Percentiles rank a stretch among this genome's conserved stretches.
Conservation (phyloP, 306 rosid species). For the Rosa lucieae region DNA sequence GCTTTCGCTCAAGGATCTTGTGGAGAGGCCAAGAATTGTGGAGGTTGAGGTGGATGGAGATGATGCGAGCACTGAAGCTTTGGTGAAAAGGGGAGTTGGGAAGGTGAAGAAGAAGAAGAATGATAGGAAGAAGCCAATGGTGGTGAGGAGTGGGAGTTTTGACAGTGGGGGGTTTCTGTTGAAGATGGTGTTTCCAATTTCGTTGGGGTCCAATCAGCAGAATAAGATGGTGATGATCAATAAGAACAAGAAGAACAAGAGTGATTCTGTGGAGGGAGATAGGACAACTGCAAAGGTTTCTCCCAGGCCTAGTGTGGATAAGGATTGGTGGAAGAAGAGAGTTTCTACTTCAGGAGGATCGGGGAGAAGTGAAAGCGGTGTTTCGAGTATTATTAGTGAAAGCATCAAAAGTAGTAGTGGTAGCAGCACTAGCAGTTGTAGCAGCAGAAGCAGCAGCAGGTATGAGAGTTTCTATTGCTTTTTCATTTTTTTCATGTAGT, state of each 20-base stretch:
- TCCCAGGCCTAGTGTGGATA: constrained; percentile 54
- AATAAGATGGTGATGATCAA: neutral
- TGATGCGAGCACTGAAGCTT: constrained; percentile 15
- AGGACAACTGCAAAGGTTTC: constrained; percentile 51
- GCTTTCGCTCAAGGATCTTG: constrained; percentile 82
- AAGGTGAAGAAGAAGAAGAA: constrained; percentile 26
- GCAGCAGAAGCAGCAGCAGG: constrained; percentile 58
- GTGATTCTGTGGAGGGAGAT: constrained; percentile 20
- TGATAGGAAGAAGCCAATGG: constrained; percentile 19
- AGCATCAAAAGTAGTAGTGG: constrained; percentile 63
- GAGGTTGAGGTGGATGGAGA: constrained; percentile 20
- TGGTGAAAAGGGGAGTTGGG: constrained; percentile 16
- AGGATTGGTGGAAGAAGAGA: constrained; percentile 85
- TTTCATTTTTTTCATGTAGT: neutral
- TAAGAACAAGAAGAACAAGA: constrained; percentile 31
- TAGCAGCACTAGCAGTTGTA: constrained; percentile 43
- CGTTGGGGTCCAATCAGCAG: constrained; percentile 45
- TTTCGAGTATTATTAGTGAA: constrained; percentile 51
- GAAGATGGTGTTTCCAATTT: constrained; percentile 65
- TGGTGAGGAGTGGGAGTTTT: constrained; percentile 36
- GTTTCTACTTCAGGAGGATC: constrained; percentile 23
- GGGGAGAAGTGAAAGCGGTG: constrained; percentile 48
- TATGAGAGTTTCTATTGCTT: constrained; percentile 1
- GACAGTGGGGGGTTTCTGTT: constrained; percentile 67
- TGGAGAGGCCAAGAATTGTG: constrained; percentile 36